Evolutionary conservation across 1,284 basidiomycete species (phyloP).

Genomic region (Moesziomyces antarcticus): DNA sequence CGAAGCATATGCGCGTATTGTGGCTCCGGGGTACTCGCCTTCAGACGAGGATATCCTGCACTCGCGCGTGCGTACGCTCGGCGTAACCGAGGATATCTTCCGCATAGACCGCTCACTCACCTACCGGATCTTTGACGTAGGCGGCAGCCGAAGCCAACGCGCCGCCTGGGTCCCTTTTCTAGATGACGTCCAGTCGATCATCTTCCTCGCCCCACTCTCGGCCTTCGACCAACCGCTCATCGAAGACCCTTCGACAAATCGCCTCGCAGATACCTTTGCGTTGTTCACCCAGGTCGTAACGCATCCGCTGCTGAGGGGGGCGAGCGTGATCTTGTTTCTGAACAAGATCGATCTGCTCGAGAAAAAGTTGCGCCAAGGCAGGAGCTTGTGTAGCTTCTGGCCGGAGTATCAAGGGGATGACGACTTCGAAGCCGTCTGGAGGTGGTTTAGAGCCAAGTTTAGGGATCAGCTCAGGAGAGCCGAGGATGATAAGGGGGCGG

Average conservation of each 20-base stretch:
- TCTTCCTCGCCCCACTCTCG: slow-evolving; percentile 56
- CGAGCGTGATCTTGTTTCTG: slow-evolving; percentile 52
- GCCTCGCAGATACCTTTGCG: slow-evolving; percentile 40
- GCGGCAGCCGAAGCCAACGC: slow-evolving; percentile 43
- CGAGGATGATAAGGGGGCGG: slow-evolving; percentile 7
- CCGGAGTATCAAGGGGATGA: slow-evolving; percentile 43
- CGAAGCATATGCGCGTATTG: slow-evolving; percentile 38
- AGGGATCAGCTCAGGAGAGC: slow-evolving; percentile 19
- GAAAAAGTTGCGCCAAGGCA: slow-evolving; percentile 29
- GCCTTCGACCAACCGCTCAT: slow-evolving; percentile 52
- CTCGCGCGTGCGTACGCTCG: slow-evolving; percentile 54
- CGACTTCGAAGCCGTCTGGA: slow-evolving; percentile 52
- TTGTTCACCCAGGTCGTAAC: slow-evolving; percentile 44
- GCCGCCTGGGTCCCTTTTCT: slow-evolving; percentile 48
- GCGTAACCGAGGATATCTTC: slow-evolving; percentile 47
- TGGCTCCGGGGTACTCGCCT: slow-evolving; percentile 13
- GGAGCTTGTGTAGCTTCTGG: slow-evolving; percentile 24
- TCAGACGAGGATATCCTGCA: slow-evolving; percentile 54
- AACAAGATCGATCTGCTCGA: slow-evolving; percentile 59
- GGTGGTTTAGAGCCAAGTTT: slow-evolving; percentile 47
- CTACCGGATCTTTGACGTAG: slow-evolving; percentile 56
- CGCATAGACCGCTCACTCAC: slow-evolving; percentile 25
- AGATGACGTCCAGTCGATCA: slow-evolving; percentile 45
- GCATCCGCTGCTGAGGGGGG: slow-evolving; percentile 29
- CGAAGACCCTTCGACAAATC: slow-evolving; percentile 43